Evolutionary conservation across 805 yeast genomes (phyloP).

Genomic region (Lipomyces starkeyi): DNA sequence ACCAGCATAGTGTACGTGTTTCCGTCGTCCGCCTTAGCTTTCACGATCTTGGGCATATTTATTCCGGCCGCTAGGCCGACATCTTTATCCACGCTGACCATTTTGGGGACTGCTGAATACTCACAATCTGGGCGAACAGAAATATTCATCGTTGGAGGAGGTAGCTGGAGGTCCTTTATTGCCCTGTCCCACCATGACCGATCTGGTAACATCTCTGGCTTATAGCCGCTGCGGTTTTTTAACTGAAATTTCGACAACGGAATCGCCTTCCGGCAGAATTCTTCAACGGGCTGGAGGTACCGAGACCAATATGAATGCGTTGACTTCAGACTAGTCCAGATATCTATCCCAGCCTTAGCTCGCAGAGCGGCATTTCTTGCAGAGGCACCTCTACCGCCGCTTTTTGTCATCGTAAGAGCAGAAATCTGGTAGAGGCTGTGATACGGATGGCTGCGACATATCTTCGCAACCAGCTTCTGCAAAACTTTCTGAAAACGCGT

Average conservation of each 20-base stretch:
- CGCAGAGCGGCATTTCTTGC: slow-evolving; percentile 54
- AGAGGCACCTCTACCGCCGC: slow-evolving; percentile 5
- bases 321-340: slow-evolving; percentile 54
- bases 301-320: slow-evolving; percentile 41
- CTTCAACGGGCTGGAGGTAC: slow-evolving; percentile 54
- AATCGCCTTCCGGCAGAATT: slow-evolving; percentile 58
- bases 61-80: slow-evolving; percentile 82
- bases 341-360: slow-evolving; percentile 57
- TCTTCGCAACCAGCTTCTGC: slow-evolving; percentile 53
- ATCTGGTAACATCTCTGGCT: slow-evolving; percentile 38
- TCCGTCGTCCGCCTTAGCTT: slow-evolving; percentile 64
- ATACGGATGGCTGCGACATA: slow-evolving; percentile 68
- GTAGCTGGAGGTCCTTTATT: slow-evolving; percentile 56
- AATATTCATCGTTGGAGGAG: slow-evolving; percentile 68
- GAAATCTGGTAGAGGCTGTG: slow-evolving; percentile 63
- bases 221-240: slow-evolving; percentile 8
- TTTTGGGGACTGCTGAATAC: slow-evolving; percentile 56
- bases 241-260: slow-evolving; percentile 30
- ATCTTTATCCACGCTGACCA: slow-evolving; percentile 53
- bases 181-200: slow-evolving; percentile 65
- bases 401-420: slow-evolving; percentile 31
- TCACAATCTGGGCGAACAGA: slow-evolving; percentile 52
- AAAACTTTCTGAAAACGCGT: slow-evolving; percentile 69
- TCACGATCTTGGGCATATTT: slow-evolving; percentile 83
- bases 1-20: slow-evolving; percentile 61